Evolutionary conservation across 495 filamentous ascomycete species (phyloP).

Genomic region (Neurospora sp.): DNA sequence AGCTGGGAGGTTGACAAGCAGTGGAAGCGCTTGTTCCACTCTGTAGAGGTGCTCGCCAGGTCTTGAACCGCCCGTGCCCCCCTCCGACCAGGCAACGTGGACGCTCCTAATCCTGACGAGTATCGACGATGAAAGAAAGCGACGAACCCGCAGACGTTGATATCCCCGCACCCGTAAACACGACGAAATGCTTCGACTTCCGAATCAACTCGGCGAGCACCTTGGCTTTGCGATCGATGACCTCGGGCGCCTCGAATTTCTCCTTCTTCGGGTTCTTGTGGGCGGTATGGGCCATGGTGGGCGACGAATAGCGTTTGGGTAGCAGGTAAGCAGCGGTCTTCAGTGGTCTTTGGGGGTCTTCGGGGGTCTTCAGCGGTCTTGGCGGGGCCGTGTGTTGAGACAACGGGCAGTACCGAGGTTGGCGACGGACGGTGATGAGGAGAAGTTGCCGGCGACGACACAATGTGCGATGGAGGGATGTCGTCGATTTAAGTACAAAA

Average conservation of each 20-base stretch:
- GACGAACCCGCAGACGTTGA: slow-evolving; percentile 32
- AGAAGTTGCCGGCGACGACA: neutral
- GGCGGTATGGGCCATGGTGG: neutral
- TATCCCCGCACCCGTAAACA: slow-evolving; percentile 35
- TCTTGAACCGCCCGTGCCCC: neutral
- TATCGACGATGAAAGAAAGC: neutral
- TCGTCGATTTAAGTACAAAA: neutral
- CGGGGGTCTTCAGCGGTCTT: neutral
- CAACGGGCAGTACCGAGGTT: neutral
- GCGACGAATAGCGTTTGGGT: neutral
- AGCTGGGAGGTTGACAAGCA: neutral
- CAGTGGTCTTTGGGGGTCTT: neutral
- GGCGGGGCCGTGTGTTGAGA: neutral
- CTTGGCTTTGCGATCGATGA: slow-evolving; percentile 26
- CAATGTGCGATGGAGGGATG: neutral
- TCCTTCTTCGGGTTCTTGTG: slow-evolving; percentile 8
- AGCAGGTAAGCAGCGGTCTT: neutral
- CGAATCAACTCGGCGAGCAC: slow-evolving; percentile 25
- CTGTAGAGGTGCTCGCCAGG: neutral
- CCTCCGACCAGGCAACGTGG: neutral
- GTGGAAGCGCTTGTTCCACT: neutral
- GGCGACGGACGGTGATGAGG: neutral
- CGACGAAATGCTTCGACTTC: slow-evolving; percentile 36
- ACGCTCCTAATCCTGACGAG: neutral
- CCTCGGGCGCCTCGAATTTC: slow-evolving; percentile 20